Base-by-base conservation (phyloP, 805 yeast species). In the Wickerhamiella sergipiensis region DNA sequence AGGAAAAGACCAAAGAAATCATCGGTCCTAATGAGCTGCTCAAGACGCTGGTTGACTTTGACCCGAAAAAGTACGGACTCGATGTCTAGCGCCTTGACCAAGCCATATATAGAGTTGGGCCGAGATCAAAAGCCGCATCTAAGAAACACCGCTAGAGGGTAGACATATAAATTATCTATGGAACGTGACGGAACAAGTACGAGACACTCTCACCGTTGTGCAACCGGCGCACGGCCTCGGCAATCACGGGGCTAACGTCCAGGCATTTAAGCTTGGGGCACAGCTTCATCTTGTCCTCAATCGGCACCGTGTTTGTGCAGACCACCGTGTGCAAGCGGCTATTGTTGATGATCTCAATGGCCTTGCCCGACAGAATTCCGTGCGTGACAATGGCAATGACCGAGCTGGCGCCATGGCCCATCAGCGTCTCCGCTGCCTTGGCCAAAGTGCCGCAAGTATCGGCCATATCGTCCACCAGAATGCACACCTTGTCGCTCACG, bases 391-490 rank as follows among this genome's bases (percentile, higher is more conserved):
- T 86, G 24, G 97, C 95, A 58, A 90, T 79, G 29, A 92, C 97
- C 58, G 80, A 77, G 55, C 78, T 74, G 3, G 98, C 98, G 31
- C 85, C 84, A 57, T 86, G 80, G 36, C 78, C 82, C 58, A 88
- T 69, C 53, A 92, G 71, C 6, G 90, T 80, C 53, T 90, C 95
- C 13, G 95, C 92, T 1, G 97, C 97, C 69, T 90, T 92, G 56
- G 86, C 94, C 58, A 92, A 72, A 1, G 98, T 92, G 43, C 98
- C 98, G 69, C 97, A 92, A 3, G 98, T 92, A 65, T 92, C 98
- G 39, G 97, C 97, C 95, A 92, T 92, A 65, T 92, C 98, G 67
- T 92, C 98, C 26, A 92, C 86, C 57, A 92, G 71, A 31, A 92
- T 75, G 69, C 97, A 90, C 3, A 83, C 78, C 67, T 88, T 88